Evolutionary conservation across 495 filamentous ascomycete genomes (phyloP).

Genomic region (Mycothermus thermophilus): DNA sequence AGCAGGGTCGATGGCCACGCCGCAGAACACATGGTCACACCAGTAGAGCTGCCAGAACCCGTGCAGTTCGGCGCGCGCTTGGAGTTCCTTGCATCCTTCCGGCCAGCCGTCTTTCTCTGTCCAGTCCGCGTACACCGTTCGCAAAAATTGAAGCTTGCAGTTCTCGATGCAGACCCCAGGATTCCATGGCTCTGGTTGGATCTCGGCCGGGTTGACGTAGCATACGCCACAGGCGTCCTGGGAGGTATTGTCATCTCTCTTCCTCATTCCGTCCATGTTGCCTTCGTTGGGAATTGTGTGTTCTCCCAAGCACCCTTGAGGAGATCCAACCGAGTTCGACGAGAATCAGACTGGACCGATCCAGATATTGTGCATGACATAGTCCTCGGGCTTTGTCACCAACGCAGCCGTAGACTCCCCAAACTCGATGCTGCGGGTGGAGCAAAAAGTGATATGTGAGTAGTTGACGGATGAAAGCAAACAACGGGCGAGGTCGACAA

Average conservation of each 20-base stretch:
- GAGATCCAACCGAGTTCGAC: no score
- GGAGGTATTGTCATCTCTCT: slow-evolving; percentile 4
- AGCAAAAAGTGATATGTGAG: no score
- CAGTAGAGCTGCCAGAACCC: slow-evolving; percentile 30
- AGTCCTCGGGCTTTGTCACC: slow-evolving; percentile 4
- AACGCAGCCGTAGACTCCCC: background rate
- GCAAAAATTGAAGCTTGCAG: slow-evolving; percentile 15
- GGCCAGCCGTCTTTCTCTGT: slow-evolving; percentile 8
- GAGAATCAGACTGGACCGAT: no score
- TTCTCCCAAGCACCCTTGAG: no score
- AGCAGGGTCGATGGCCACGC: slow-evolving; percentile 21
- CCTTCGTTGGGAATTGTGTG: background rate
- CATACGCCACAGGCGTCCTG: slow-evolving; percentile 11
- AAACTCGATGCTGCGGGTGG: background rate
- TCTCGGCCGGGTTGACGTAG: slow-evolving; percentile 12
- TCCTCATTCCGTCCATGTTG: slow-evolving; percentile 1
- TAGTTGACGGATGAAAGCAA: no score
- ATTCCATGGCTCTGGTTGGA: slow-evolving; percentile 1
- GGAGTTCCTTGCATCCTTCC: slow-evolving; percentile 10
- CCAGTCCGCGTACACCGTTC: slow-evolving; percentile 7
- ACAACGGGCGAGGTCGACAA: no score
- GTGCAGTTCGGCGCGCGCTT: slow-evolving; percentile 1
- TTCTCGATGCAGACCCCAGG: no score
- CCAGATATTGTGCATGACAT: slow-evolving; percentile 9
- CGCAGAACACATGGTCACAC: slow-evolving; percentile 32